Conservation (phyloP, 495 filamentous ascomycete species). For the Hyphodiscus hymeniophilus region DNA sequence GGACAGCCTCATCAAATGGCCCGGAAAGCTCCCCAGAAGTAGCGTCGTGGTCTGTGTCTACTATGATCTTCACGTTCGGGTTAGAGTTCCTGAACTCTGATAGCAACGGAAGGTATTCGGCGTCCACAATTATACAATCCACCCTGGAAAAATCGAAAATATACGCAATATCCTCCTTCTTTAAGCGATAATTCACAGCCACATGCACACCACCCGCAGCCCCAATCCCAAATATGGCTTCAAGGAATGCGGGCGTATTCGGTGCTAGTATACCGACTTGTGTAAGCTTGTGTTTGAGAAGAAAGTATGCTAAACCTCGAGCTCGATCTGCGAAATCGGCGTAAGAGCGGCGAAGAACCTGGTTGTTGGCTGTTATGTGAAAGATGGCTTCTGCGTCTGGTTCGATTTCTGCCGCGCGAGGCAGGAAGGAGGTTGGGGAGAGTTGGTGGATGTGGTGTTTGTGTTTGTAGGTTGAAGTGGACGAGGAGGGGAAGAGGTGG, state of each 20-base stretch:
- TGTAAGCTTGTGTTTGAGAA: conserved; percentile 60
- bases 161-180: conserved; percentile 79
- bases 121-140: conserved; percentile 82
- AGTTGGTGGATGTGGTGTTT: conserved; percentile 63
- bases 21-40: conserved; percentile 44
- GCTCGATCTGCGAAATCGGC: conserved; percentile 75
- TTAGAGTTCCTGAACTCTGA: conserved; percentile 50
- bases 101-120: conserved; percentile 65
- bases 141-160: conserved; percentile 79
- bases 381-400: conserved; percentile 82
- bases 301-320: conserved; percentile 76
- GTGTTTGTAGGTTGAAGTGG: conserved; percentile 23
- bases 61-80: conserved; percentile 56
- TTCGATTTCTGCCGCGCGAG: conserved; percentile 82
- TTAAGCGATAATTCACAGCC: conserved; percentile 84
- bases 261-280: conserved; percentile 74
- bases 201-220: conserved; percentile 79
- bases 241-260: conserved; percentile 92
- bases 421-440: conserved; percentile 83
- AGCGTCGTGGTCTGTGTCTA: conserved; percentile 81
- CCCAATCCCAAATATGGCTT: conserved; percentile 79
- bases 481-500: conserved; percentile 46
- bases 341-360: conserved; percentile 64
- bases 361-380: conserved; percentile 75
- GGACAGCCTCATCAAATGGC: conserved; percentile 75